Conservation (phyloP, 345 rosid genomes). For the Erysimum cheiranthoides region DNA sequence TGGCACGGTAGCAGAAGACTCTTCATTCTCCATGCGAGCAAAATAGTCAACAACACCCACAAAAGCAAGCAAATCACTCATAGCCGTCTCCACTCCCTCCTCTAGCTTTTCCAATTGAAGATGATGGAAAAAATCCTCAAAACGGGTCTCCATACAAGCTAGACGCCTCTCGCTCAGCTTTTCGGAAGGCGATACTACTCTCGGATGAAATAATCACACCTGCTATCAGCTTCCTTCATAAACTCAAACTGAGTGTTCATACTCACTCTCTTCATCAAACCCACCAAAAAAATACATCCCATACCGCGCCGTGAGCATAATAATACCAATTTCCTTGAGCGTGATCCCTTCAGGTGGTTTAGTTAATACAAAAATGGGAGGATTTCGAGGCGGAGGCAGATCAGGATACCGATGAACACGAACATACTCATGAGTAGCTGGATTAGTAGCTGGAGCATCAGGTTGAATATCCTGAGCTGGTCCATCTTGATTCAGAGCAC, state of each 20-base stretch:
- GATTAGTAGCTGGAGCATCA: background rate
- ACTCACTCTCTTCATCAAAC: background rate
- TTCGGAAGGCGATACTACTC: too few species aligned
- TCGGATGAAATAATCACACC: too few species aligned
- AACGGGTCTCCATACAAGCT: conserved; percentile 49
- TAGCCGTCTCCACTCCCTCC: conserved; percentile 10
- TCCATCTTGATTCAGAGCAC: background rate
- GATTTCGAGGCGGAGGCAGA: too few species aligned
- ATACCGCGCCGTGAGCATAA: background rate
- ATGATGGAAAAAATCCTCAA: conserved; percentile 63
- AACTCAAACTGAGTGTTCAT: background rate
- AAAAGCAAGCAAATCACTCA: conserved; percentile 87
- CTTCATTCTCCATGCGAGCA: conserved; percentile 72
- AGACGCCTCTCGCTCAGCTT: too few species aligned
- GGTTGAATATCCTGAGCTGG: background rate
- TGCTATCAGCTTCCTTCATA: background rate
- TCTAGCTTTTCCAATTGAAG: conserved; percentile 66
- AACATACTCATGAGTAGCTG: too few species aligned
- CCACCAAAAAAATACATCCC: background rate
- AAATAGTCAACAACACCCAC: conserved; percentile 68
- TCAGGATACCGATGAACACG: too few species aligned
- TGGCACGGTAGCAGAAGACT: conserved; percentile 48
- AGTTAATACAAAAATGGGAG: too few species aligned
- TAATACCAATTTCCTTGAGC: background rate
- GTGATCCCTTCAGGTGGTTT: background rate